phyloP scores from a whole-genome alignment of 2,329 filamentous ascomycete genomes.

The Hypoxylon sp. region DNA sequence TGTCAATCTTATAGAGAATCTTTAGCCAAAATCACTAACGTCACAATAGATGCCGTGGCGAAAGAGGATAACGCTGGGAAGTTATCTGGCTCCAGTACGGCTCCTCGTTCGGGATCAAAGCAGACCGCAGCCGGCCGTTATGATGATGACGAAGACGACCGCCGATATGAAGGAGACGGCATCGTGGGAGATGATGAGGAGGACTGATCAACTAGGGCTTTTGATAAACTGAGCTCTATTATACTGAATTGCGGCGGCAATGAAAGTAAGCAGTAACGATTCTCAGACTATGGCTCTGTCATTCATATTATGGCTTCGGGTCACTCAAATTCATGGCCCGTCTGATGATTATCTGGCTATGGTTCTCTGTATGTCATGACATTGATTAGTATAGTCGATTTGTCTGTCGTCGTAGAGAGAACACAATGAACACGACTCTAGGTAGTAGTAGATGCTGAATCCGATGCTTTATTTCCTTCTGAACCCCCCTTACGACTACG shows the following conservation, averaged over 20 bases:
- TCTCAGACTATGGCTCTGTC: constrained; percentile 6
- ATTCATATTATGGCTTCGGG: neutral
- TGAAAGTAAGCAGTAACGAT: neutral
- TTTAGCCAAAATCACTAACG: constrained; percentile 36
- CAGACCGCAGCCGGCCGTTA: constrained; percentile 45
- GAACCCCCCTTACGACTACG: constrained; percentile 5
- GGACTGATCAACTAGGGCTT: constrained; percentile 59
- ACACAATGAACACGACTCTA: constrained; percentile 4
- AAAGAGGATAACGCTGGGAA: constrained; percentile 57
- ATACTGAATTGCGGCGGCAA: neutral
- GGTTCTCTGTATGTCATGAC: constrained; percentile 5
- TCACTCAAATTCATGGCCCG: neutral
- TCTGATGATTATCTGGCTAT: neutral
- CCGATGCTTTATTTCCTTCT: constrained; percentile 12
- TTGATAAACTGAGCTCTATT: constrained; percentile 17
- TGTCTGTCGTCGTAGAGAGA: neutral
- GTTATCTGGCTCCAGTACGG: constrained; percentile 36
- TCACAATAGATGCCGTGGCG: constrained; percentile 64
- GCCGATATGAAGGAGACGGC: constrained; percentile 68
- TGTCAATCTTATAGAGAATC: constrained; percentile 23
- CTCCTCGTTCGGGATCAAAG: constrained; percentile 43
- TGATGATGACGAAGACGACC: constrained; percentile 67
- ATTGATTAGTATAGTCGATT: constrained; percentile 1
- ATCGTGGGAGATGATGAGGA: constrained; percentile 71
- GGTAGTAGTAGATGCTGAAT: constrained; percentile 21